These are phyloP conservation scores for Solanum sejunctum DNA, from an alignment of 257 asterid species.

Conservation along the genomic window DNA sequence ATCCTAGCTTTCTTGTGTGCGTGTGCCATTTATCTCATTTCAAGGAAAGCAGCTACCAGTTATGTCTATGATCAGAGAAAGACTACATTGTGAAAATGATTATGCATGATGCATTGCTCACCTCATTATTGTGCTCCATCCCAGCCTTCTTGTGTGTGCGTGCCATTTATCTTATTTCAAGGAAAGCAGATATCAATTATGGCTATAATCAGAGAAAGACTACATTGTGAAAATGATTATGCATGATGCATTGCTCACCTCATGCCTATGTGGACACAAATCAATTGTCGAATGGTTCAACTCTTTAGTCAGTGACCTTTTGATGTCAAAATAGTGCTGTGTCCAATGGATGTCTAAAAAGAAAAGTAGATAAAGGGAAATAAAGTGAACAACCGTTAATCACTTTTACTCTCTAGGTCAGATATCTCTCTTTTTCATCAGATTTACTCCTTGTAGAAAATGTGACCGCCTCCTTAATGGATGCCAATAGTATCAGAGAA, in stretches of 20 bases:
- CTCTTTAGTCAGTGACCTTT: background rate
- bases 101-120: background rate
- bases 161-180: background rate
- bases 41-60: background rate
- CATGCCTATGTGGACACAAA: background rate
- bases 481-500: background rate
- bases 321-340: background rate
- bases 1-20: background rate
- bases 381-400: background rate
- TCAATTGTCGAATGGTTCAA: background rate
- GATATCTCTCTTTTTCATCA: background rate
- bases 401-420: background rate
- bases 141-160: no score
- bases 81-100: background rate
- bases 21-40: background rate
- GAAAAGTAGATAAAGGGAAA: background rate
- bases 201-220: background rate
- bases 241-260: background rate
- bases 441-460: background rate
- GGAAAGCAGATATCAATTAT: background rate
- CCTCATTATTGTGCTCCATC: background rate
- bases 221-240: background rate
- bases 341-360: background rate
- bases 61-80: background rate
- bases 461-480: background rate